These are phyloP conservation scores for Serendipita vermifera DNA, from an alignment of 768 basidiomycete species.

Conservation along the genomic window DNA sequence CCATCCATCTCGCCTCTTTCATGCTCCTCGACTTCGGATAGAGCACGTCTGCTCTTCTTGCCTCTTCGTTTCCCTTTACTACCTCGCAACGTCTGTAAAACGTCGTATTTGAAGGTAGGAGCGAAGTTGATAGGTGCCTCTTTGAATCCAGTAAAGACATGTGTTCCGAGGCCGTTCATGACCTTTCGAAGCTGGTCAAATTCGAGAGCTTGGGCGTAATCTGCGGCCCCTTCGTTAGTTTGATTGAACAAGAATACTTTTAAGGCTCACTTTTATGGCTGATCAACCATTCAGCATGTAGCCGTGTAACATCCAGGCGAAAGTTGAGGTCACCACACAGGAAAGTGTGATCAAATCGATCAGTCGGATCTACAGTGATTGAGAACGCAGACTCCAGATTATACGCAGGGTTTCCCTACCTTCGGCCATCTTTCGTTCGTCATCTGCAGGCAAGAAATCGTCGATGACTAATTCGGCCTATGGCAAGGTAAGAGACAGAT, in stretches of 20 bases:
- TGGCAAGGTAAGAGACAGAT: constrained; percentile 10
- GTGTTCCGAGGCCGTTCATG: constrained; percentile 47
- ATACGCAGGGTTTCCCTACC: constrained; percentile 29
- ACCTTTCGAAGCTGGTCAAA: constrained; percentile 78
- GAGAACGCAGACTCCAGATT: neutral
- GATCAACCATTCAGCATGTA: constrained; percentile 92
- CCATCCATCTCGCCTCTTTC: constrained; percentile 17
- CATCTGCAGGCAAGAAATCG: constrained; percentile 52
- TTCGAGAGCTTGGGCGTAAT: constrained; percentile 71
- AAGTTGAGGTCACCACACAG: constrained; percentile 89
- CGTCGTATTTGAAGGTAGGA: constrained; percentile 91
- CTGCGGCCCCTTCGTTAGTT: constrained; percentile 27
- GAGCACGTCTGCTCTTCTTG: constrained; percentile 16
- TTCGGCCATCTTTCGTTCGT: constrained; percentile 57
- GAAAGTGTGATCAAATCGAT: constrained; percentile 81
- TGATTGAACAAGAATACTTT: neutral
- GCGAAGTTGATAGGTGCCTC: constrained; percentile 77
- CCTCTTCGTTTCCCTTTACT: constrained; percentile 25
- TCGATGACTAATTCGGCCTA: constrained; percentile 69
- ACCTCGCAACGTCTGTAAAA: constrained; percentile 45
- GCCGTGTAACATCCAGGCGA: constrained; percentile 70
- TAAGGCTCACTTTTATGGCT: constrained; percentile 48
- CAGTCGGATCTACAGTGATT: constrained; percentile 53
- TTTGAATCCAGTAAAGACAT: constrained; percentile 59
- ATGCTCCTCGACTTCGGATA: constrained; percentile 32